phyloP scores from a whole-genome alignment of 2,329 filamentous ascomycete genomes.

The Diaporthe sp. region DNA sequence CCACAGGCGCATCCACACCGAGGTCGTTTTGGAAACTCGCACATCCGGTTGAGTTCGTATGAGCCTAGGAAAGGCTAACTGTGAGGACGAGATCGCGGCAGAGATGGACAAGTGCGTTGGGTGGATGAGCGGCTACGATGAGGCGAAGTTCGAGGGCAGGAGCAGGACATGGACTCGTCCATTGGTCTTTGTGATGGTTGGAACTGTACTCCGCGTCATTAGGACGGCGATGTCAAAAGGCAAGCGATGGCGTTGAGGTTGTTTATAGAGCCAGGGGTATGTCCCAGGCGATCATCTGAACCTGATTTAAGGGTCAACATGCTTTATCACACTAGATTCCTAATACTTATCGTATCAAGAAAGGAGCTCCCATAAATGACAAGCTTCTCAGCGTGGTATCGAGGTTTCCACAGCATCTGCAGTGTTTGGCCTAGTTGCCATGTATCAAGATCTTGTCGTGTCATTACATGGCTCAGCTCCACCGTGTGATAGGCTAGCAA shows the following conservation, averaged over 20 bases:
- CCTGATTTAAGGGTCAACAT: not conserved
- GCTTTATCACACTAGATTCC: not conserved
- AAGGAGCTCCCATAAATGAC: not conserved
- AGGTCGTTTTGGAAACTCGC: constrained; percentile 31
- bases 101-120: too few species aligned
- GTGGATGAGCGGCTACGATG: not conserved
- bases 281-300: not conserved
- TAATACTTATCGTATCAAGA: not conserved
- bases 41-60: constrained; percentile 24
- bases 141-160: not conserved
- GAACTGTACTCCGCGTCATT: not conserved
- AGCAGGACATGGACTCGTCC: not conserved
- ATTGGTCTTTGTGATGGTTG: too few species aligned
- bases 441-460: not conserved
- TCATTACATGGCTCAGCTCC: not conserved
- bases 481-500: not conserved
- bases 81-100: not conserved
- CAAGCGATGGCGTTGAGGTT: constrained; percentile 16
- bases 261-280: not conserved
- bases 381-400: not conserved
- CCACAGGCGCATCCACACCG: constrained; percentile 22
- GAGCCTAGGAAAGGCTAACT: not conserved
- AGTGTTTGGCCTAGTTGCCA: not conserved
- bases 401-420: not conserved
- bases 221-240: not conserved